Percentiles rank a stretch among this genome's conserved stretches.
Evolutionary conservation across 176 grass and related monocot genomes (phyloP).

Genomic region (Oryza glaberrima): DNA sequence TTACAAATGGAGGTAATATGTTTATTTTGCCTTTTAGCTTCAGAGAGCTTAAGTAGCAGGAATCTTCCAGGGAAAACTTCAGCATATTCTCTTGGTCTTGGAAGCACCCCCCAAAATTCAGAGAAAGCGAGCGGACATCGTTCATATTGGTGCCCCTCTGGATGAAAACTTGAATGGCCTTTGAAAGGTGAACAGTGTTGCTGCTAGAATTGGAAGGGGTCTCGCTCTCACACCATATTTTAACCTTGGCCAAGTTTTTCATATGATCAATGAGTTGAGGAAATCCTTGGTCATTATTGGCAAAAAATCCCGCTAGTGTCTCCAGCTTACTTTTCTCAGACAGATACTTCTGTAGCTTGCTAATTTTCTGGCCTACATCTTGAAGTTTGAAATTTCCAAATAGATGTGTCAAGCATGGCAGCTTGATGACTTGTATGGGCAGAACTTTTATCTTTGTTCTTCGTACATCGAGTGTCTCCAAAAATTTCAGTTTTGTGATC

Average conservation of each 20-base stretch:
- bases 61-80: background rate
- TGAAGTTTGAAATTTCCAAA: no score
- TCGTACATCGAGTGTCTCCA: no score
- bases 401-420: no score
- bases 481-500: no score
- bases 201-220: background rate
- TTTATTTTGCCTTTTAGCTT: conserved; percentile 11
- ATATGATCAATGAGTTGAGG: conserved; percentile 19
- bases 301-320: no score
- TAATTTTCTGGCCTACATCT: no score
- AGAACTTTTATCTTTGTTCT: no score
- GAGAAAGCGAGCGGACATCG: background rate
- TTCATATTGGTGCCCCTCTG: background rate
- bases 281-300: background rate
- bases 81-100: background rate
- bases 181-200: background rate
- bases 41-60: conserved; percentile 8
- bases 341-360: no score
- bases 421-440: no score
- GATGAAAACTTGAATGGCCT: conserved; percentile 9
- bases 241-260: conserved; percentile 23
- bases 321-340: no score
- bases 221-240: conserved; percentile 17
- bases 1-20: background rate
- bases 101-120: background rate